phyloP scores from a whole-genome alignment of 2,329 filamentous ascomycete genomes.

The Escovopsis weberi region DNA sequence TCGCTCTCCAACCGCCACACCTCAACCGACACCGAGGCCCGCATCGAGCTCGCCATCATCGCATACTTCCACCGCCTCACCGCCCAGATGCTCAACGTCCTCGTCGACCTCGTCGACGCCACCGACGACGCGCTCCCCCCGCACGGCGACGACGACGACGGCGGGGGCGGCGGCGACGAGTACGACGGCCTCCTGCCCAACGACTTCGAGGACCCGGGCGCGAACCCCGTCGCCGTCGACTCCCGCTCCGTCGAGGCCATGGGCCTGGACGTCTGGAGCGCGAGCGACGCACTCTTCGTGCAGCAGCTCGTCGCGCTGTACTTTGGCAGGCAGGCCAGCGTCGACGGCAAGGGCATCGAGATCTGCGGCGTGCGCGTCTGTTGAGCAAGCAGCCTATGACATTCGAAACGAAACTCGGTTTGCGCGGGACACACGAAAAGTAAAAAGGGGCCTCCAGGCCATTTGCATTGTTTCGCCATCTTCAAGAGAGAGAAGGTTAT shows the following conservation, averaged over 20 bases:
- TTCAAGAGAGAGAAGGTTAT: background rate
- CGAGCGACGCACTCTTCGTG: conserved; percentile 54
- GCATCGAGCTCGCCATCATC: conserved; percentile 55
- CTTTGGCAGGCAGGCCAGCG: conserved; percentile 47
- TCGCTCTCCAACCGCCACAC: conserved; percentile 26
- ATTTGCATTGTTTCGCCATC: background rate
- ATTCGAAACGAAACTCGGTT: background rate
- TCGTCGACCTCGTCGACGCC: conserved; percentile 45
- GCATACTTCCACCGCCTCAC: conserved; percentile 73
- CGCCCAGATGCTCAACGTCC: conserved; percentile 44
- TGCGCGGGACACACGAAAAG: no score
- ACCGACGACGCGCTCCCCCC: conserved; percentile 27
- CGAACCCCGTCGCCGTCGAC: conserved; percentile 37
- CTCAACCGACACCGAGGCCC: conserved; percentile 27
- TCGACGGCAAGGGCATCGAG: conserved; percentile 56
- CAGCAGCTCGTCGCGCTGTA: conserved; percentile 47
- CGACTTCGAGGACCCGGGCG: conserved; percentile 18
- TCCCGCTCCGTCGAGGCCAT: conserved; percentile 53
- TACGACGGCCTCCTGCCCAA: conserved; percentile 15
- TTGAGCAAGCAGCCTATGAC: conserved; percentile 15
- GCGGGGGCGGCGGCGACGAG: conserved; percentile 18
- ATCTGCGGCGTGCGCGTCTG: conserved; percentile 62
- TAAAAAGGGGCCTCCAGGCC: background rate
- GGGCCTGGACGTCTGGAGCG: conserved; percentile 68
- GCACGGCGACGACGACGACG: conserved; percentile 15